Base-by-base conservation (phyloP, 192 early-diverging fungal genomes). In the Oehlia diaphana region DNA sequence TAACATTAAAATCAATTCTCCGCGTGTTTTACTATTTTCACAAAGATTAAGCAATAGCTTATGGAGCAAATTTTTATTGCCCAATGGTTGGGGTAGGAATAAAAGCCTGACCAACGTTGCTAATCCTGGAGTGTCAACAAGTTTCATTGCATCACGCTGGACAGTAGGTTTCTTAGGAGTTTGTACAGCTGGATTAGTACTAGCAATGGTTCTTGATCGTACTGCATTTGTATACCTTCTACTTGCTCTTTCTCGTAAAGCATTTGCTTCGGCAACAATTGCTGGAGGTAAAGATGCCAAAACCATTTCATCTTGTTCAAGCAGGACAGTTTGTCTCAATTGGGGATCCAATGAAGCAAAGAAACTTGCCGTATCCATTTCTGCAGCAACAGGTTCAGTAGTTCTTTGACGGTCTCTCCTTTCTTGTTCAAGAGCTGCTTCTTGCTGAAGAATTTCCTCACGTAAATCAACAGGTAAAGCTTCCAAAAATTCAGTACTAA, bases 391-490 rank as follows among this genome's bases (percentile, higher is more conserved):
- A 49, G 77, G 77, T 63, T 78, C 81, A 3, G 83, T 85, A 9
- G 86, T 89, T 7, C 84, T 85, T 72, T 92, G 88, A 33, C 91
- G 87, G 65, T 91, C 86, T 19, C 90, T 86, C 37, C 91, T 87
- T 79, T 93, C 88, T 26, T 87, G 86, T 82, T 95, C 92, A 49
- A 92, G 61, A 6, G 90, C 91, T 82, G 96, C 92, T 82, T 92
- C 88, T 65, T 89, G 85, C 58, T 87, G 88, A 58, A 97, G 81
- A 9, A 98, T 90, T 79, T 98, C 98, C 16, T 94, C 89, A 23
- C 98, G 90, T 80, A 99, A 94, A 62, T 97, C 95, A 8, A 87
- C 89, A 10, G 97, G 98, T 63, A 99, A 85, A 1, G 95, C 98
- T 76, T 94, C 90, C 65, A 99, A 86, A 83, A 99, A 99, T 81